Evolutionary conservation across 2,329 filamentous ascomycete genomes (phyloP).

Genomic region (Fusarium coicis): DNA sequence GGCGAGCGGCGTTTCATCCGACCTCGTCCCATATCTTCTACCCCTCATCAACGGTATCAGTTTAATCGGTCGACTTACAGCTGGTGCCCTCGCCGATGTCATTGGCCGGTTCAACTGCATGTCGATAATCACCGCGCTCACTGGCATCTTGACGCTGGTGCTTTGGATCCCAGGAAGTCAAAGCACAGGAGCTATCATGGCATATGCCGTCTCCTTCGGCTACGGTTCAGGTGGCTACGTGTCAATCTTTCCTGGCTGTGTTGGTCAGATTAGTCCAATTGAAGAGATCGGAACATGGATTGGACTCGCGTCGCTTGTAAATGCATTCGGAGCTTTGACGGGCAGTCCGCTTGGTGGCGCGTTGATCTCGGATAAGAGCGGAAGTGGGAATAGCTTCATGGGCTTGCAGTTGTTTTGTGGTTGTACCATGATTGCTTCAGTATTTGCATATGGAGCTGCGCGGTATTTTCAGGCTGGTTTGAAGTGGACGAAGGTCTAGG

Average conservation of each 20-base stretch:
- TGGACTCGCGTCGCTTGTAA: not conserved
- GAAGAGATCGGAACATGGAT: not conserved
- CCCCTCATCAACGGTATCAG: not conserved
- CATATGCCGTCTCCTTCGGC: not conserved
- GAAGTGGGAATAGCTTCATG: not conserved
- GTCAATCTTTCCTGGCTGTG: not conserved
- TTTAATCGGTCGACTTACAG: not conserved
- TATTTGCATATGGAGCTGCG: not conserved
- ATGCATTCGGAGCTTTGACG: not conserved
- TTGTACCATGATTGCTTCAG: not conserved
- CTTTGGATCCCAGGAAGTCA: not conserved
- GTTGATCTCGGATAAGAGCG: not conserved
- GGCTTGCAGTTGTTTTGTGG: not conserved
- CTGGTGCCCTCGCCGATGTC: not conserved
- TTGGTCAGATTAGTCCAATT: not conserved
- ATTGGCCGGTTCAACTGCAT: conserved; percentile 1
- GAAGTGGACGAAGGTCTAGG: fast-evolving
- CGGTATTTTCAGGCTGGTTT: not conserved
- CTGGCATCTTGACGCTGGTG: fast-evolving
- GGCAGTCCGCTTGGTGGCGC: not conserved
- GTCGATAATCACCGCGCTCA: not conserved
- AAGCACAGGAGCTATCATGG: not conserved
- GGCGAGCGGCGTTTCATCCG: fast-evolving
- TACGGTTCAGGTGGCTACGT: conserved; percentile 4
- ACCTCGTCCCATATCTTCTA: not conserved